A percentile compares a stretch with the other conserved stretches of the same genome.
phyloP scores from a whole-genome alignment of 192 early-diverging fungal species.

The Borealophlyctis nickersoniae region DNA sequence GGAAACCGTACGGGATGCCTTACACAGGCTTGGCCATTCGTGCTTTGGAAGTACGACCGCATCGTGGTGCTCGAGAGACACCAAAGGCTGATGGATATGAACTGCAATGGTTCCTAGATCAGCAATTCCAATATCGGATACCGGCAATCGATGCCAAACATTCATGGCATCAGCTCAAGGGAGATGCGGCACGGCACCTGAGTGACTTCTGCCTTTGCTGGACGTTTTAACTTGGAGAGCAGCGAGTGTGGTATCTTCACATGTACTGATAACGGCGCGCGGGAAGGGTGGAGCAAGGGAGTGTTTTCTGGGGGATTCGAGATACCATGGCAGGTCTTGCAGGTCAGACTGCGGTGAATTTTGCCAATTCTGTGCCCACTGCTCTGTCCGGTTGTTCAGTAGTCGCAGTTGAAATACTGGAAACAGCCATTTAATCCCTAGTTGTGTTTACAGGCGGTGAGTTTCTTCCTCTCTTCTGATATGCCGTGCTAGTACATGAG shows the following conservation, averaged over 20 bases:
- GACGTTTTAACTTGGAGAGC: slow-evolving; percentile 17
- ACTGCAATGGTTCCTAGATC: background rate
- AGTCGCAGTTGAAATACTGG: slow-evolving; percentile 30
- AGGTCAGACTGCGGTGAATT: slow-evolving; percentile 1
- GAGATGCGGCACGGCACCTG: too few relatives aligned
- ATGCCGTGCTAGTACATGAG: background rate
- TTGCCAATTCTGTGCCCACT: background rate
- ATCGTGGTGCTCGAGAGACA: slow-evolving; percentile 13
- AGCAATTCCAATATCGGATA: slow-evolving; percentile 1
- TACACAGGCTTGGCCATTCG: slow-evolving; percentile 21
- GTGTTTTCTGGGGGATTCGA: slow-evolving; percentile 13
- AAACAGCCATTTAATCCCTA: slow-evolving; percentile 29
- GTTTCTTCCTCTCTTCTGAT: background rate
- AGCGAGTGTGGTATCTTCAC: slow-evolving; percentile 25
- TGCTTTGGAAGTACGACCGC: slow-evolving; percentile 11
- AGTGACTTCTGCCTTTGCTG: background rate
- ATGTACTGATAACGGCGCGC: slow-evolving; percentile 12
- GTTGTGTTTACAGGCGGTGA: background rate
- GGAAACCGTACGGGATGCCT: background rate
- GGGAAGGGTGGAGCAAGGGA: slow-evolving; percentile 19
- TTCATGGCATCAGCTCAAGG: background rate
- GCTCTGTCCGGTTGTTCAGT: slow-evolving; percentile 13
- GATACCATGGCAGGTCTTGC: slow-evolving; percentile 23
- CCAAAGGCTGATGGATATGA: slow-evolving; percentile 19
- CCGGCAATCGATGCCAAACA: background rate